Base-by-base conservation (phyloP, 768 basidiomycete species). In the Mycena kentingensis region DNA sequence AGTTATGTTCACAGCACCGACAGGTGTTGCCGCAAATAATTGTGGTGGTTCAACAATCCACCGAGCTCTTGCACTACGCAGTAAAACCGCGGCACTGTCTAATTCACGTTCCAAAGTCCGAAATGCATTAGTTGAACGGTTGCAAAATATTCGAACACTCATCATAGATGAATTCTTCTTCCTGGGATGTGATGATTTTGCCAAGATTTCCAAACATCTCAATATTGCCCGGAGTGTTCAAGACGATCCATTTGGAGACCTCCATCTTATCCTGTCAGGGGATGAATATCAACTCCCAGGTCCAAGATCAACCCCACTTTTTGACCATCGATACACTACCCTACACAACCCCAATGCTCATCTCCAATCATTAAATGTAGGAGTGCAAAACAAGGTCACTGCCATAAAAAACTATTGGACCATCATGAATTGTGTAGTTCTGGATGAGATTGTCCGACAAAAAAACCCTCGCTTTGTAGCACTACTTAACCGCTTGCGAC, bases 21-120 rank as follows among this genome's bases (percentile, higher is more conserved):
- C 63, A 0, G 62, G 63, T 22, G 56, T 60, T 3, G 53, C 62
- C 28, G 59, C 63, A 0, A 52, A 37, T 31, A 61, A 63, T 26
- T 53, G 60, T n/a, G 38, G 28, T 19, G 63, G 62, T 3, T 46
- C 47, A 5, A 64, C 59, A 0, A 27, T 50, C 2, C 51, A 55
- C 27, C 38, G 51, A n/a, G 60, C 56, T 22, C n/a, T 45, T 18
- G 34, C 52, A 6, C 46, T 59, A 1, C 26, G 48, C 2, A 47
- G 38, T 3, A 46, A 28, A 26, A 46, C 44, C 7, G 12, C 27
- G 3, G 6, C 15, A 13, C 49, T 55, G 4, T 46, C 22, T 1
- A 51, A 46, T 4, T 16, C 42, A 3, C 53, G 49, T 25, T 58
- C 56, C 10, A 19, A 18, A 22, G n/a, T 42, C 6, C 42, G 49